Evolutionary conservation across 2,329 filamentous ascomycete genomes (phyloP), one percentile per base, ranked within the genome.

Genomic region (Periconia sp.): DNA sequence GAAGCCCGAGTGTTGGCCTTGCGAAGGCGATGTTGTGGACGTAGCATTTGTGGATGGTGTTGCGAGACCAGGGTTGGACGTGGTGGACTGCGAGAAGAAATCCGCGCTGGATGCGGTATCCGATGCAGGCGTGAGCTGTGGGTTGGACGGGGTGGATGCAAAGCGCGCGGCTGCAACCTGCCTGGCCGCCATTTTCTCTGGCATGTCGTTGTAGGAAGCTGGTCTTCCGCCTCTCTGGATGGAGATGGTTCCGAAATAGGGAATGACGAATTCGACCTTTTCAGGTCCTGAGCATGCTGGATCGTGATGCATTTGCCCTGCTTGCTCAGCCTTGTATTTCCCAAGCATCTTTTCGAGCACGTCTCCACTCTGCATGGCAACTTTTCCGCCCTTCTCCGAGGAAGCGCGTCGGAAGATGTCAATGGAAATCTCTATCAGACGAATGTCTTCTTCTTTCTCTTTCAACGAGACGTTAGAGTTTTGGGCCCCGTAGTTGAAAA

Each of bases 241-340:
- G 1, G 69, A 68, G 13, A 76, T 72, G n/a, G 74, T 75, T 31
- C 74, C 74, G 42, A 76, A 76, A 59, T 75, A 76, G 0, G 74
- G 74, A 33, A 76, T 76, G 1, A 74, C 69, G 23, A 76, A 68
- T 15, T 70, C 62, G 19, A 63, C 50, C 15, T 57, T 47, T 40
- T 55, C 60, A 9, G 44, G 31, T 45, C 60, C 64, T 2, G 58
- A 53, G 6, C 53, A 49, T 10, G 57, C 19, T 2, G 42, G 18
- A 31, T 49, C 49, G 17, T 47, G 46, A 43, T 37, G 51, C 6
- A 42, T 45, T 13, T 52, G 51, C 35, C 27, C 56, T 50, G 51
- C 30, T 30, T 15, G 47, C 11, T 53, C 51, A 23, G 48, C 49
- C 30, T 63, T 68, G 55, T 65, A 66, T 27, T 72, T 72, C 35